Percentiles rank a stretch among this genome's conserved stretches.
These are phyloP conservation scores for Crepidotus variabilis DNA, from an alignment of 768 basidiomycete species.

Conservation along the genomic window DNA sequence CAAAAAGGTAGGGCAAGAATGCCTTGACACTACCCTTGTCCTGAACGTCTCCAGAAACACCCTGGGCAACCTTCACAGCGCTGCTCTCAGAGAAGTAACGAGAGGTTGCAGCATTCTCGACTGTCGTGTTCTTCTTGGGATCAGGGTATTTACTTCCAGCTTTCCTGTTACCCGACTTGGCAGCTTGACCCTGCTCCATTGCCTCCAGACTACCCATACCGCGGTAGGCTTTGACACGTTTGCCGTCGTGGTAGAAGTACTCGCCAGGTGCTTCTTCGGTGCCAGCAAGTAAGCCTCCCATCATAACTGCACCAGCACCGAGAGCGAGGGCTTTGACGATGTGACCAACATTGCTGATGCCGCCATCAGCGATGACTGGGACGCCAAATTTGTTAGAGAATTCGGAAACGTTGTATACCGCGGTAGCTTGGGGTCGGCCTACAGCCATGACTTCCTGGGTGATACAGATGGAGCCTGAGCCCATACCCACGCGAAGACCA, in stretches of 20 bases:
- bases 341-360: conserved; percentile 93
- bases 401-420: conserved; percentile 96
- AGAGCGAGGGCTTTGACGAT: conserved; percentile 95
- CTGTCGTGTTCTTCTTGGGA: conserved; percentile 40
- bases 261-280: conserved; percentile 97
- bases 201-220: conserved; percentile 98
- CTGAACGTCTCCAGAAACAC: conserved; percentile 94
- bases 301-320: conserved; percentile 97
- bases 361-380: conserved; percentile 96
- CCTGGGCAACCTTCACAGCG: conserved; percentile 93
- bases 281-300: conserved; percentile 94
- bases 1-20: conserved; percentile 83
- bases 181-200: conserved; percentile 75
- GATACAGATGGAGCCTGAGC: conserved; percentile 97
- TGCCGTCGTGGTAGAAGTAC: conserved; percentile 99
- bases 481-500: conserved; percentile 96
- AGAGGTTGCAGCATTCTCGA: conserved; percentile 94
- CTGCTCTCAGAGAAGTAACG: conserved; percentile 94
- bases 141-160: conserved; percentile 40
- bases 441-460: conserved; percentile 99
- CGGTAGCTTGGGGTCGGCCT: conserved; percentile 95
- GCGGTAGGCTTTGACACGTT: conserved; percentile 97
- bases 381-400: conserved; percentile 92
- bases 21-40: conserved; percentile 95
- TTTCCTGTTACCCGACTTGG: conserved; percentile 23